These are phyloP conservation scores for Monascus ruber DNA, from an alignment of 2,329 filamentous ascomycete genomes.

Conservation along the genomic window DNA sequence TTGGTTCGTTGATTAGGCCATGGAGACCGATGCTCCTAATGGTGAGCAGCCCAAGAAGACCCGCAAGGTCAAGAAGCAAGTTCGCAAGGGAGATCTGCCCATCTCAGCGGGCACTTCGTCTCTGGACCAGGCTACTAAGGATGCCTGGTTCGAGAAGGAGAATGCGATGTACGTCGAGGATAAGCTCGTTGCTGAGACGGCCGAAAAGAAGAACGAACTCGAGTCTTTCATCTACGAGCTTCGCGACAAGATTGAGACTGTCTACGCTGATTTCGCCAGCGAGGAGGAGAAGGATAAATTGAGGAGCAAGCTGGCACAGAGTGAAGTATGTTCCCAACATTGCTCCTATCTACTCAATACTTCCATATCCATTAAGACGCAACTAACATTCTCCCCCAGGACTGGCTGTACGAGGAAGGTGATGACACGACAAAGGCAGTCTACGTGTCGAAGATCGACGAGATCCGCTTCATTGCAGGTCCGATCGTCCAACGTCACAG, in stretches of 20 bases:
- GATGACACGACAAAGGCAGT: slow-evolving; percentile 89
- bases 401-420: slow-evolving; percentile 97
- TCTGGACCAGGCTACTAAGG: slow-evolving; percentile 58
- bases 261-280: slow-evolving; percentile 76
- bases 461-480: slow-evolving; percentile 80
- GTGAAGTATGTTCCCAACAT: slow-evolving; percentile 57
- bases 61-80: slow-evolving; percentile 98
- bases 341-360: neutral
- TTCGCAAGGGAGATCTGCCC: slow-evolving; percentile 90
- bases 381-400: slow-evolving; percentile 42
- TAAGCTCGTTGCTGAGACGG: slow-evolving; percentile 94
- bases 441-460: slow-evolving; percentile 90
- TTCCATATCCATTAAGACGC: neutral
- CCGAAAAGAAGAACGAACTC: slow-evolving; percentile 99
- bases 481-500: slow-evolving; percentile 91
- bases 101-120: slow-evolving; percentile 73
- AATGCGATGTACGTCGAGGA: slow-evolving; percentile 91
- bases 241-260: slow-evolving; percentile 86
- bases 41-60: slow-evolving; percentile 66
- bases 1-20: slow-evolving; percentile 45
- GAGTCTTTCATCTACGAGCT: slow-evolving; percentile 96
- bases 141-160: slow-evolving; percentile 67
- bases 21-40: slow-evolving; percentile 64
- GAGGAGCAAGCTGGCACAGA: slow-evolving; percentile 67
- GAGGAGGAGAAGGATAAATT: slow-evolving; percentile 89